Evolutionary conservation across 352 stramenopile genomes (phyloP).

Genomic region (Hyaloperonospora arabidopsidis): DNA sequence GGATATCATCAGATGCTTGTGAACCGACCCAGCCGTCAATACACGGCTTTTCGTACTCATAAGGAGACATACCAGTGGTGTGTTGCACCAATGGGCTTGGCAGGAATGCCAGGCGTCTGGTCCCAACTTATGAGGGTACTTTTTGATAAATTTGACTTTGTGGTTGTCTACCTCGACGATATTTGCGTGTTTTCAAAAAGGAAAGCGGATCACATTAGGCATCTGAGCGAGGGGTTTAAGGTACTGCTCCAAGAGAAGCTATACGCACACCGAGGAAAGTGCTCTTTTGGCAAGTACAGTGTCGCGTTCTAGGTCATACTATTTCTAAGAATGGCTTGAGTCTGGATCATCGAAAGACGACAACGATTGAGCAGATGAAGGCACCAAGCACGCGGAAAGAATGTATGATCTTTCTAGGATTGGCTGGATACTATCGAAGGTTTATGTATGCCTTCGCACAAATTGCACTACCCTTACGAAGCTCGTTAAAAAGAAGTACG

Average conservation of each 20-base stretch:
- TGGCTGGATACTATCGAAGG: slow-evolving; percentile 24
- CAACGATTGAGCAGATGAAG: slow-evolving; percentile 18
- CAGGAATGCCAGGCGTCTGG: neutral
- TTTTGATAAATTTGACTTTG: neutral
- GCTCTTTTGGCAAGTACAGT: slow-evolving; percentile 2
- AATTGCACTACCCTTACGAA: slow-evolving; percentile 14
- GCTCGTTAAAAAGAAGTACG: slow-evolving; percentile 18
- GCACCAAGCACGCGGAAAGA: slow-evolving; percentile 9
- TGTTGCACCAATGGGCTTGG: neutral
- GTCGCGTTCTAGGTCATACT: neutral
- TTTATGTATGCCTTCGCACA: slow-evolving; percentile 23
- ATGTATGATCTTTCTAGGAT: slow-evolving; percentile 13
- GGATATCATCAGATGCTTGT: slow-evolving; percentile 30
- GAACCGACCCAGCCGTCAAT: slow-evolving; percentile 6
- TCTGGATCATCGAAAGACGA: slow-evolving; percentile 23
- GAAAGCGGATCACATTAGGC: neutral
- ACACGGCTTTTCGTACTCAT: slow-evolving; percentile 29
- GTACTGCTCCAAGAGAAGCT: neutral
- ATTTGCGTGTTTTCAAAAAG: neutral
- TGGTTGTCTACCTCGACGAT: neutral
- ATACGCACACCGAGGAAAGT: neutral
- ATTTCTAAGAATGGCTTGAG: slow-evolving; percentile 15
- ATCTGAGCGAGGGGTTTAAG: neutral
- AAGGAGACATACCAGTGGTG: slow-evolving; percentile 20
- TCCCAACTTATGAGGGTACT: neutral